Evolutionary conservation across 2,329 filamentous ascomycete species (phyloP).

Genomic region (Curvularia sp.): DNA sequence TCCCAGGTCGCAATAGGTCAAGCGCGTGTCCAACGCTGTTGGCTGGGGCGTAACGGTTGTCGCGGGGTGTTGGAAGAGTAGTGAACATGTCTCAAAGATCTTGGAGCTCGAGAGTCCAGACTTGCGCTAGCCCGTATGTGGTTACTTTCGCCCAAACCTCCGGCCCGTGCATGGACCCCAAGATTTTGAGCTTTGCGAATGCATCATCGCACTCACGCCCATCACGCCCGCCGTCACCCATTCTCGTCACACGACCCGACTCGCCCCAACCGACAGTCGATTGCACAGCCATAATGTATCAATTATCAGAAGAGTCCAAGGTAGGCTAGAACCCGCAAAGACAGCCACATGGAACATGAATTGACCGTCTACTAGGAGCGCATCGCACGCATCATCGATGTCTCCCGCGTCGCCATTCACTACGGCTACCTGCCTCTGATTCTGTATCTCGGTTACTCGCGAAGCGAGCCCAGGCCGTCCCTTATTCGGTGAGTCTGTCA

Average conservation of each 20-base stretch:
- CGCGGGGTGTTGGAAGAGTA: constrained; percentile 6
- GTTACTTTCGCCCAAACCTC: constrained; percentile 16
- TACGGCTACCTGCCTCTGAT: constrained; percentile 98
- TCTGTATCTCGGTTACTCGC: constrained; percentile 95
- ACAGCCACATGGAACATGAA: background rate
- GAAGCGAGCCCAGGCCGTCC: constrained; percentile 88
- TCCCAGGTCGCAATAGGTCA: constrained; percentile 7
- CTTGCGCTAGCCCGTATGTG: constrained; percentile 14
- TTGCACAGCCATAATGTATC: constrained; percentile 53
- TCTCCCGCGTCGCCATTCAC: constrained; percentile 92
- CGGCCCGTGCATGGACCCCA: constrained; percentile 19
- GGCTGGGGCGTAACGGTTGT: constrained; percentile 9
- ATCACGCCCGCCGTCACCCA: constrained; percentile 13
- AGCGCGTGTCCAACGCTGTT: background rate
- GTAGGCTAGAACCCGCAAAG: constrained; percentile 56
- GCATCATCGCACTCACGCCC: constrained; percentile 20
- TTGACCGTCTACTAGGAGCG: constrained; percentile 73
- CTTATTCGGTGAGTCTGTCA: constrained; percentile 67
- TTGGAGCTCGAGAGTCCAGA: constrained; percentile 28
- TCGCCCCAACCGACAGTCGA: constrained; percentile 1
- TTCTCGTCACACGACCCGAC: constrained; percentile 4
- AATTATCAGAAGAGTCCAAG: constrained; percentile 97
- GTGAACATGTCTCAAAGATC: constrained; percentile 26
- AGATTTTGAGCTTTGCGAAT: constrained; percentile 35
- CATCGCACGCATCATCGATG: constrained; percentile 94